Conservation (phyloP, 2,329 filamentous ascomycete genomes). For the Xylariomycetidae sp. region DNA sequence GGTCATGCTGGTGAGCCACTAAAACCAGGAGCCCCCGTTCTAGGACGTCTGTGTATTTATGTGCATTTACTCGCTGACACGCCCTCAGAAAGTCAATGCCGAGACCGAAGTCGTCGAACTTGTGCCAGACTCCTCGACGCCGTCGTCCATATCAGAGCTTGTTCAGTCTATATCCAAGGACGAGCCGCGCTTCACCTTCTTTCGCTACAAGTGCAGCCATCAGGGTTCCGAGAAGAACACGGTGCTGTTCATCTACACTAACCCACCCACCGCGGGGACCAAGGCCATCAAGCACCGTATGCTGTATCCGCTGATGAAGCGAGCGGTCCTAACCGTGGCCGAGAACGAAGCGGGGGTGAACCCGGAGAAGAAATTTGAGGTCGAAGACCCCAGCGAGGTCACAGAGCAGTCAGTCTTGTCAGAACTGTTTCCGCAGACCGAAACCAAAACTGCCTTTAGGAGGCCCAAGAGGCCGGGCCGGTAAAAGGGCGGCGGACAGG, state of each 20-base stretch:
- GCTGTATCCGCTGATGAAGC: conserved; percentile 72
- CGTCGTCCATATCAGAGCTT: conserved; percentile 55
- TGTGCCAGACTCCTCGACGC: conserved; percentile 45
- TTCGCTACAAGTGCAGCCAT: conserved; percentile 58
- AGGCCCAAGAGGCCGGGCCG: conserved; percentile 76
- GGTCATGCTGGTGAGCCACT: conserved; percentile 61
- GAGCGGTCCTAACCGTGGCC: conserved; percentile 62
- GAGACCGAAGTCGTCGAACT: conserved; percentile 66
- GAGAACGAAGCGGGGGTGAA: conserved; percentile 60
- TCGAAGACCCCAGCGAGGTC: conserved; percentile 65
- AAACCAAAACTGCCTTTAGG: conserved; percentile 65
- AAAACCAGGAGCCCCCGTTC: too few relatives aligned
- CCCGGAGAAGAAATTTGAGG: conserved; percentile 67
- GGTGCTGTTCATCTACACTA: conserved; percentile 79
- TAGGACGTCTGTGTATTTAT: too few relatives aligned
- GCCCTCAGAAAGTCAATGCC: conserved; percentile 64
- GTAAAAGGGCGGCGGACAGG: conserved; percentile 24
- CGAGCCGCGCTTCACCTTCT: conserved; percentile 77
- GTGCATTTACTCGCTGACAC: too few relatives aligned
- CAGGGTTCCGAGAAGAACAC: conserved; percentile 49
- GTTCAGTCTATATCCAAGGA: conserved; percentile 55
- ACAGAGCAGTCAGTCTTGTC: conserved; percentile 60
- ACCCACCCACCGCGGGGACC: conserved; percentile 55
- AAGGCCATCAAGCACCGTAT: conserved; percentile 78
- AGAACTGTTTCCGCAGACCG: conserved; percentile 64